Evolutionary conservation across 805 yeast genomes (phyloP).

Genomic region (Wickerhamomyces tratensis): DNA sequence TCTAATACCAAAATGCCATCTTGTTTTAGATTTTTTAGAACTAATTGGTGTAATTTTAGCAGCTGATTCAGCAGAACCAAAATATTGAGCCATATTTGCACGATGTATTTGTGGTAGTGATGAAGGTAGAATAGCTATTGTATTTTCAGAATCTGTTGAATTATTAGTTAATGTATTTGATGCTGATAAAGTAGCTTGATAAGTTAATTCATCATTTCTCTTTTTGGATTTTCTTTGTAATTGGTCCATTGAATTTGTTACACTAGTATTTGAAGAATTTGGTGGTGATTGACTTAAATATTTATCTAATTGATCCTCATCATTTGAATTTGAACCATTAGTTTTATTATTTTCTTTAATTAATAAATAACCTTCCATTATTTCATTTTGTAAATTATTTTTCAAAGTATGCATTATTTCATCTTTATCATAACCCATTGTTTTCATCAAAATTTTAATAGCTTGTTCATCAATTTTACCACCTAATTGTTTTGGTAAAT

Average conservation of each 20-base stretch:
- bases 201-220: slow-evolving; percentile 21
- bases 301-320: slow-evolving; percentile 42
- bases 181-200: slow-evolving; percentile 20
- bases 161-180: slow-evolving; percentile 12
- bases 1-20: slow-evolving; percentile 98
- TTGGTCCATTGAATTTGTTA: slow-evolving; percentile 4
- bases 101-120: slow-evolving; percentile 91
- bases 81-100: slow-evolving; percentile 72
- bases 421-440: slow-evolving; percentile 85
- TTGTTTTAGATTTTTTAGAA: slow-evolving; percentile 79
- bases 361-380: slow-evolving; percentile 76
- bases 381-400: slow-evolving; percentile 56
- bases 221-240: slow-evolving; percentile 6
- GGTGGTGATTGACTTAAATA: slow-evolving; percentile 57
- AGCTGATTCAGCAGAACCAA: slow-evolving; percentile 36
- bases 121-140: slow-evolving; percentile 88
- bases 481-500: slow-evolving; percentile 22
- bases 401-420: slow-evolving; percentile 70
- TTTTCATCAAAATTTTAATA: slow-evolving; percentile 59
- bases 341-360: slow-evolving; percentile 69
- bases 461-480: slow-evolving; percentile 63
- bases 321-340: slow-evolving; percentile 20
- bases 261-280: slow-evolving; percentile 23
- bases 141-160: slow-evolving; percentile 37
- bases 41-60: slow-evolving; percentile 43